These are phyloP conservation scores for Colletotrichum musae DNA, from an alignment of 2,329 filamentous ascomycete species.

Conservation along the genomic window DNA sequence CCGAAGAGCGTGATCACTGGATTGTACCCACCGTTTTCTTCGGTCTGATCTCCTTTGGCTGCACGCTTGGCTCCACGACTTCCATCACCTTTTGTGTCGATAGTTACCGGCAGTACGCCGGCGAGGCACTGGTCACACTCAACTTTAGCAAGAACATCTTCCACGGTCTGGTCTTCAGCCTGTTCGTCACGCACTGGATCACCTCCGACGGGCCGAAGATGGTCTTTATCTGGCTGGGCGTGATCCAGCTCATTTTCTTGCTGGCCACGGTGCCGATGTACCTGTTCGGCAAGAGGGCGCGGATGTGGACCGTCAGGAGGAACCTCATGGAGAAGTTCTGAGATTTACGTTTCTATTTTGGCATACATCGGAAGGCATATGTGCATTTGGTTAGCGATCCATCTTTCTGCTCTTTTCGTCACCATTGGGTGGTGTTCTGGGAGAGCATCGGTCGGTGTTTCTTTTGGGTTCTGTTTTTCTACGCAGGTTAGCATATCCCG, in stretches of 20 bases:
- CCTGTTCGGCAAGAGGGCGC: conserved; percentile 88
- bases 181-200: conserved; percentile 92
- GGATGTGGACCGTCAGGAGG: conserved; percentile 94
- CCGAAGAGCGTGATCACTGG: conserved; percentile 80
- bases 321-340: conserved; percentile 85
- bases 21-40: conserved; percentile 96
- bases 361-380: too few relatives aligned
- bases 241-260: conserved; percentile 85
- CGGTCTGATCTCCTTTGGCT: conserved; percentile 91
- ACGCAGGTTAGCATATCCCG: too few relatives aligned
- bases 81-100: conserved; percentile 96
- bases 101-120: conserved; percentile 92
- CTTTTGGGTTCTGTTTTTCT: too few relatives aligned
- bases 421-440: too few relatives aligned
- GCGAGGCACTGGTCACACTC: conserved; percentile 92
- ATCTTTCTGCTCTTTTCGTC: too few relatives aligned
- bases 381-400: too few relatives aligned
- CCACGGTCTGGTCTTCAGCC: conserved; percentile 88
- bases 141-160: conserved; percentile 97
- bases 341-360: not conserved
- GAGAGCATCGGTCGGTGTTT: too few relatives aligned
- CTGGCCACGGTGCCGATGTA: conserved; percentile 90
- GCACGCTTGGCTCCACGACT: conserved; percentile 89
- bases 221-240: conserved; percentile 86
- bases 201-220: conserved; percentile 79